Conservation (phyloP, 208 protist genomes). For the Trypanosoma conorhini region DNA sequence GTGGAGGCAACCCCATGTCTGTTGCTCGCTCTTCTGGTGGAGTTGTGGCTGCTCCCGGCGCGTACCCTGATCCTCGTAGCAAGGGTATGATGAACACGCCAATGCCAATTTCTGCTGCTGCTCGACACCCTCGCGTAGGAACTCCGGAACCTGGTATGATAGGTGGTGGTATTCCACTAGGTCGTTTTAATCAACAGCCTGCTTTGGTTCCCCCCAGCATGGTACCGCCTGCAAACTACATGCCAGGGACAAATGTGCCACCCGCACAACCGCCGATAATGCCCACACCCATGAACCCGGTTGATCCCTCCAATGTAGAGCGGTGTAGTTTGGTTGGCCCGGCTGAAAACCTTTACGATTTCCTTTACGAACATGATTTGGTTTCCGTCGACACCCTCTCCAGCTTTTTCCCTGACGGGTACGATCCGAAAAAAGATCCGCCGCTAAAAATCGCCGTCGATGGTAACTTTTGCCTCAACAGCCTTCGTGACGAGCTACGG, state of each 20-base stretch:
- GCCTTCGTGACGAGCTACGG: slow-evolving; percentile 58
- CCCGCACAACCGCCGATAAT: slow-evolving; percentile 15
- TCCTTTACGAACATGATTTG: slow-evolving; percentile 58
- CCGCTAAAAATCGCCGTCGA: slow-evolving; percentile 73
- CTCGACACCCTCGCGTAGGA: slow-evolving; percentile 19
- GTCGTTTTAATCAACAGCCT: slow-evolving; percentile 26
- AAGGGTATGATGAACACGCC: slow-evolving; percentile 19
- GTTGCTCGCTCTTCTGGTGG: slow-evolving; percentile 11
- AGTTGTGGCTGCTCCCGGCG: neutral
- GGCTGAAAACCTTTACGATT: slow-evolving; percentile 44
- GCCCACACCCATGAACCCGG: slow-evolving; percentile 4
- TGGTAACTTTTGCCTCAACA: slow-evolving; percentile 76
- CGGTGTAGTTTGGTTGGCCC: neutral
- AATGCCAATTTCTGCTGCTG: slow-evolving; percentile 12
- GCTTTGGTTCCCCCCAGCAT: slow-evolving; percentile 15
- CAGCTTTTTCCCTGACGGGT: slow-evolving; percentile 48
- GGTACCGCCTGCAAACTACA: slow-evolving; percentile 3
- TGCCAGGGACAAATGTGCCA: neutral
- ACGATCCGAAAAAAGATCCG: slow-evolving; percentile 40
- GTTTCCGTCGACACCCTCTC: slow-evolving; percentile 43
- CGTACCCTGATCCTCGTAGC: slow-evolving; percentile 17
- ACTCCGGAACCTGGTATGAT: slow-evolving; percentile 22
- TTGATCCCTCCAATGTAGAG: slow-evolving; percentile 12
- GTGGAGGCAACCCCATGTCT: slow-evolving; percentile 2
- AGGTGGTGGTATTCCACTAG: slow-evolving; percentile 10